phyloP scores from a whole-genome alignment of 805 yeast genomes.

The Lipomyces chichibuensis region DNA sequence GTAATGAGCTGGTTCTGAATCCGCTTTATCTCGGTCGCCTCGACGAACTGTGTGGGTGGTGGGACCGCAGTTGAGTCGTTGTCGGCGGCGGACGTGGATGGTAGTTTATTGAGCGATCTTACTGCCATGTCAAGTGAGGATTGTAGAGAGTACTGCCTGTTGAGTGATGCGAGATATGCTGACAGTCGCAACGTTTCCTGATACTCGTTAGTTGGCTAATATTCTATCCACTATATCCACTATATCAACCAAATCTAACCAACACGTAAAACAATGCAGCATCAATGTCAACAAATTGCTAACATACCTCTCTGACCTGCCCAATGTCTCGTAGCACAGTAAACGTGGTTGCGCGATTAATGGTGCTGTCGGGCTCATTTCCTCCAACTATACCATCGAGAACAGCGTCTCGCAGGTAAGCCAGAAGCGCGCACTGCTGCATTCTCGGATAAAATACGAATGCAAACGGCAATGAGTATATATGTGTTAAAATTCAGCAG shows the following conservation, averaged over 20 bases:
- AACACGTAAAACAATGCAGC: background rate
- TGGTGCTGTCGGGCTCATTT: background rate
- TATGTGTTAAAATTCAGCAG: background rate
- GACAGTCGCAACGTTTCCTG: background rate
- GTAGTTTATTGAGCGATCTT: background rate
- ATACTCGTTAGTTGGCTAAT: background rate
- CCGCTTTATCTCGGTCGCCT: background rate
- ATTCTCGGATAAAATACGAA: background rate
- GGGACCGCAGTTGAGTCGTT: background rate
- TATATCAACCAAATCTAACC: background rate
- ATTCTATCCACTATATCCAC: too few species aligned
- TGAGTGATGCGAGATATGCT: background rate
- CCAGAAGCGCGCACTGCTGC: conserved; percentile 6
- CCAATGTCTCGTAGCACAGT: background rate
- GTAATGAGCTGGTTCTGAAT: conserved; percentile 17
- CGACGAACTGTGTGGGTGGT: background rate
- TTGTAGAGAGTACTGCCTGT: background rate
- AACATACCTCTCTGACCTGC: background rate
- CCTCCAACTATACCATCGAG: conserved; percentile 13
- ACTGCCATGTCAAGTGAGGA: background rate
- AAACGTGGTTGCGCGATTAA: background rate
- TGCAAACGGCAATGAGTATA: background rate
- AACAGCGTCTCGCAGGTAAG: conserved; percentile 25
- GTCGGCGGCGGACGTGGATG: background rate
- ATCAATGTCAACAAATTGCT: background rate